A percentile compares a stretch with the other conserved stretches of the same genome.
Conservation (phyloP, 441 rosid genomes). For the Biscutella laevigata region DNA sequence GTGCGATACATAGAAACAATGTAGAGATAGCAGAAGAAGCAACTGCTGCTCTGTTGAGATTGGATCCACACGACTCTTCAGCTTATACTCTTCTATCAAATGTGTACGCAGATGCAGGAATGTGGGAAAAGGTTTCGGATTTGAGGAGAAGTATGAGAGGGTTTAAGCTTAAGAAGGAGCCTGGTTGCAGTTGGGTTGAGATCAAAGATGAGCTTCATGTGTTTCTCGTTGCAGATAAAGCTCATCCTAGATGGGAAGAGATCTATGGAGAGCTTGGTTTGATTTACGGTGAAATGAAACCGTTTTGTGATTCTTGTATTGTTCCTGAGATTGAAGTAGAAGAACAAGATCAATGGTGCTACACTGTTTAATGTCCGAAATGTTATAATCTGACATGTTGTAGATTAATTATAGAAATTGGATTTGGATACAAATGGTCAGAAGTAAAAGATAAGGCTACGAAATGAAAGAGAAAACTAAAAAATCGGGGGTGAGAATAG, state of each 20-base stretch:
- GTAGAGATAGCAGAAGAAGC: slow-evolving; percentile 75
- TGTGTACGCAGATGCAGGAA: slow-evolving; percentile 65
- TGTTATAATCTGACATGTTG: too few relatives aligned
- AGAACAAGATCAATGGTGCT: slow-evolving; percentile 11
- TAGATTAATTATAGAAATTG: not conserved
- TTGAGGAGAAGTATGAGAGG: slow-evolving; percentile 55
- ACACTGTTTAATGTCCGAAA: too few relatives aligned
- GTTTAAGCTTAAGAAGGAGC: slow-evolving; percentile 67
- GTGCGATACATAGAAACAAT: slow-evolving; percentile 56
- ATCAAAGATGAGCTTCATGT: slow-evolving; percentile 62
- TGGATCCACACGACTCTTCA: slow-evolving; percentile 71
- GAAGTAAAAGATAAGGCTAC: not conserved
- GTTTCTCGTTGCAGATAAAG: slow-evolving; percentile 58
- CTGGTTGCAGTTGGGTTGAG: slow-evolving; percentile 93
- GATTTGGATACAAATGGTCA: not conserved
- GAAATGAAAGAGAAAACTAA: not conserved
- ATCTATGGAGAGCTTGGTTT: slow-evolving; percentile 44
- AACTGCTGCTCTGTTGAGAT: slow-evolving; percentile 37
- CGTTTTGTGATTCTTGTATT: slow-evolving; percentile 11
- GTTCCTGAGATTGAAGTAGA: slow-evolving; percentile 2
- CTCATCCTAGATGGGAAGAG: slow-evolving; percentile 55
- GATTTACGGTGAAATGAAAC: slow-evolving; percentile 47
- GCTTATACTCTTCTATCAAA: slow-evolving; percentile 69
- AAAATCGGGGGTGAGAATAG: not conserved
- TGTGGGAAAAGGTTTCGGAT: slow-evolving; percentile 66